Conservation (phyloP, 495 filamentous ascomycete species). For the Podospora australis region DNA sequence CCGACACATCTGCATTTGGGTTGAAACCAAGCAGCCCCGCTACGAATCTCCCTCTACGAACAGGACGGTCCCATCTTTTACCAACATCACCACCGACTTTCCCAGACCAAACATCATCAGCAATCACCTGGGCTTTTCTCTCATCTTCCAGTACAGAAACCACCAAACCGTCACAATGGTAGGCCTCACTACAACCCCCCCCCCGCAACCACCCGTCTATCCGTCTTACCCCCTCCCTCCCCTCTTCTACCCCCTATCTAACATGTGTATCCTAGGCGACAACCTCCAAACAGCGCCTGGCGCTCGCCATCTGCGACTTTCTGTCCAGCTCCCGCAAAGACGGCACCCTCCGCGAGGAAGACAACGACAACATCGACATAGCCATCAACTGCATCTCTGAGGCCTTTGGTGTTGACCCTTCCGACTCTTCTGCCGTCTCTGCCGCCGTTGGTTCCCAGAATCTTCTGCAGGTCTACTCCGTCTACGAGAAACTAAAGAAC, state of each 20-base stretch:
- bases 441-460: constrained; percentile 77
- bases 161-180: constrained; percentile 1
- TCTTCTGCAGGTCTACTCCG: constrained; percentile 82
- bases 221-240: neutral
- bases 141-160: neutral
- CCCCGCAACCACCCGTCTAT: neutral
- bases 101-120: neutral
- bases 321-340: constrained; percentile 78
- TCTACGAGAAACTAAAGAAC: constrained; percentile 88
- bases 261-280: constrained; percentile 18
- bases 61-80: neutral
- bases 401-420: constrained; percentile 86
- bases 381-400: constrained; percentile 90
- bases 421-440: constrained; percentile 62
- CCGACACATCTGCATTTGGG: constrained; percentile 6
- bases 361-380: constrained; percentile 85
- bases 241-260: neutral
- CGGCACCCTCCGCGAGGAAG: constrained; percentile 78
- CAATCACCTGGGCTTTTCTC: constrained; percentile 5
- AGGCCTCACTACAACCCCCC: neutral
- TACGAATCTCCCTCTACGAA: neutral
- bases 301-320: constrained; percentile 95
- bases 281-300: constrained; percentile 89
- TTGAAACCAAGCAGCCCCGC: neutral
- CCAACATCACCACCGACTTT: neutral